A percentile compares a stretch with the other conserved stretches of the same genome.
phyloP scores from a whole-genome alignment of 371 early-diverging fungal genomes.

The Dinochytrium kinnereticum region DNA sequence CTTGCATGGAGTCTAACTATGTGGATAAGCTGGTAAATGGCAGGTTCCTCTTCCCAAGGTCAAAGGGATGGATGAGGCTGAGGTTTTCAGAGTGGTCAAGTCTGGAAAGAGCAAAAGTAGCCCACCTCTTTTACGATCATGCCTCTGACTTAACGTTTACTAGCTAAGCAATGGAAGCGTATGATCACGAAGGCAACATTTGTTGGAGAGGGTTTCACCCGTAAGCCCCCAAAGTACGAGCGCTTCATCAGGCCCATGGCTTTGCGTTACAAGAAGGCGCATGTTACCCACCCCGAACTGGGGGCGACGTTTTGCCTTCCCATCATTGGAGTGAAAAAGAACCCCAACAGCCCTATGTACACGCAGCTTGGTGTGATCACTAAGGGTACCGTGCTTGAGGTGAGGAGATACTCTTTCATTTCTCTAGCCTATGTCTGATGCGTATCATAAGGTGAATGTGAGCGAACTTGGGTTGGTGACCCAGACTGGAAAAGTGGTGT shows the following conservation, averaged over 20 bases:
- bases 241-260: conserved; percentile 99
- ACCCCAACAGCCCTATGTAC: conserved; percentile 97
- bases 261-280: conserved; percentile 98
- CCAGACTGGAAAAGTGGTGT: conserved; percentile 98
- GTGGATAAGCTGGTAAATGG: conserved; percentile 80
- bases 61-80: conserved; percentile 98
- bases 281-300: conserved; percentile 99
- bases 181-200: conserved; percentile 99
- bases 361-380: conserved; percentile 99
- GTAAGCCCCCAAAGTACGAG: conserved; percentile 99
- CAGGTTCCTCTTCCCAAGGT: conserved; percentile 99
- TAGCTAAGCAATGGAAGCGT: conserved; percentile 98
- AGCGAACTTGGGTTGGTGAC: conserved; percentile 99
- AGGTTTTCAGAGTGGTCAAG: conserved; percentile 98
- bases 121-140: not conserved
- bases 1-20: no score
- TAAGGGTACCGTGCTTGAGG: conserved; percentile 99
- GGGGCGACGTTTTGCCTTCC: conserved; percentile 98
- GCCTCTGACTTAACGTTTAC: not conserved
- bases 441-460: conserved; percentile 70
- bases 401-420: no score
- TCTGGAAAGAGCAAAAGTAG: conserved; percentile 91
- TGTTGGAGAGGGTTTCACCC: conserved; percentile 99
- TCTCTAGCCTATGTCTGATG: no score
- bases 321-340: conserved; percentile 99